Conservation (phyloP, 139 green algal genomes). For the Chlorella sp. region DNA sequence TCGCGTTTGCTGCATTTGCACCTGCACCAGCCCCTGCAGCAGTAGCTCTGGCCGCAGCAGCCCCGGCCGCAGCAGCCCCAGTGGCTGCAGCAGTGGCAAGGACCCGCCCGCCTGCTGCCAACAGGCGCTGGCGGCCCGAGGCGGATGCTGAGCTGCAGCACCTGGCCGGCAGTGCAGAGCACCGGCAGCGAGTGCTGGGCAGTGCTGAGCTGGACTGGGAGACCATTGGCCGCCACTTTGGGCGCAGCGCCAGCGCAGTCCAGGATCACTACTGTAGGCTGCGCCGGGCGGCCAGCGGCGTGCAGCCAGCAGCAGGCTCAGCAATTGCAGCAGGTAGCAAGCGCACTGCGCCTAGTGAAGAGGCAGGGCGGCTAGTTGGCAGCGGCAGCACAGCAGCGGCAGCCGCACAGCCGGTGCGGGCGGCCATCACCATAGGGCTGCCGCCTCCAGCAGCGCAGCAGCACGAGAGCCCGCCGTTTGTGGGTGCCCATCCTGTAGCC, state of each 20-base stretch:
- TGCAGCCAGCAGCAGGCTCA: no score
- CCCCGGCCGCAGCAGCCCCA: background rate
- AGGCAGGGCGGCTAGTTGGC: no score
- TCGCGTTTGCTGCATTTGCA: background rate
- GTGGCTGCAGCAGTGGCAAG: no score
- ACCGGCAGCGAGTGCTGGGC: background rate
- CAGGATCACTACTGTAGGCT: background rate
- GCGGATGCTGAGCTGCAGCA: background rate
- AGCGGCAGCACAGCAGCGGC: no score
- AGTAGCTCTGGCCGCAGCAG: background rate
- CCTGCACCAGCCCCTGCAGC: background rate
- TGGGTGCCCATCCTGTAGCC: no score
- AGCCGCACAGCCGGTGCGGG: no score
- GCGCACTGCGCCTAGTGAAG: no score
- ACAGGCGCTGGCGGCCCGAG: background rate
- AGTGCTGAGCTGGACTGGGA: constrained; percentile 1
- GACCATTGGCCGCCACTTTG: background rate
- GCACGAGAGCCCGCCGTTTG: no score
- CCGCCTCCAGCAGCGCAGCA: no score
- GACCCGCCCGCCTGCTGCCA: background rate
- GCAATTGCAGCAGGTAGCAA: no score
- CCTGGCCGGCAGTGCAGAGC: background rate
- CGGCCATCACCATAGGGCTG: no score
- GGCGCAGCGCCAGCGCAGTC: background rate
- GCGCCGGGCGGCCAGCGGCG: no score